A percentile compares a stretch with the other conserved stretches of the same genome.
phyloP scores from a whole-genome alignment of 2,329 filamentous ascomycete genomes.

The Cladophialophora yegresii region DNA sequence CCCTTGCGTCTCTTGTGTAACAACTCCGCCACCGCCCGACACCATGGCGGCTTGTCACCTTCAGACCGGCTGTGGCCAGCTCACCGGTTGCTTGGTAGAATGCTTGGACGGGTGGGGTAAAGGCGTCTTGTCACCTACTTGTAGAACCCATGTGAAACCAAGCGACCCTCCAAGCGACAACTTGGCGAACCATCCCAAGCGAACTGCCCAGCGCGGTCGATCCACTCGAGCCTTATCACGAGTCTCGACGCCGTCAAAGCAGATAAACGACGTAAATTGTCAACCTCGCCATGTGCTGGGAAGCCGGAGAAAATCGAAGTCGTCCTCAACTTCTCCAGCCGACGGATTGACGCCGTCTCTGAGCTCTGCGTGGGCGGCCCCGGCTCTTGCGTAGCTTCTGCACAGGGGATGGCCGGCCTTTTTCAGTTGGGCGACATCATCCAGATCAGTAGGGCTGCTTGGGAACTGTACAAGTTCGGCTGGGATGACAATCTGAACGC shows the following conservation, averaged over 20 bases:
- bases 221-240: slow-evolving; percentile 1
- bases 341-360: background rate
- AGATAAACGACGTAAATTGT: slow-evolving; percentile 1
- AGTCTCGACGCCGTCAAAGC: background rate
- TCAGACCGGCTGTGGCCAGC: background rate
- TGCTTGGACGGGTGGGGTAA: background rate
- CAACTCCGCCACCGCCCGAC: background rate
- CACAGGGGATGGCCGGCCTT: background rate
- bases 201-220: background rate
- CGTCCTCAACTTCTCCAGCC: background rate
- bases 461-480: background rate
- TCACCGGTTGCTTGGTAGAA: too few species aligned
- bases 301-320: background rate
- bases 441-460: background rate
- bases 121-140: background rate
- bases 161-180: background rate
- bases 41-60: background rate
- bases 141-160: background rate
- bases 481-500: background rate
- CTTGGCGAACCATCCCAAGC: background rate
- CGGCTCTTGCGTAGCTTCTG: background rate
- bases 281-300: background rate
- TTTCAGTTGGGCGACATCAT: background rate
- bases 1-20: background rate
- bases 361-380: slow-evolving; percentile 2